Conservation (phyloP, 108 stramenopile genomes). For the Thalassiosira profunda region DNA sequence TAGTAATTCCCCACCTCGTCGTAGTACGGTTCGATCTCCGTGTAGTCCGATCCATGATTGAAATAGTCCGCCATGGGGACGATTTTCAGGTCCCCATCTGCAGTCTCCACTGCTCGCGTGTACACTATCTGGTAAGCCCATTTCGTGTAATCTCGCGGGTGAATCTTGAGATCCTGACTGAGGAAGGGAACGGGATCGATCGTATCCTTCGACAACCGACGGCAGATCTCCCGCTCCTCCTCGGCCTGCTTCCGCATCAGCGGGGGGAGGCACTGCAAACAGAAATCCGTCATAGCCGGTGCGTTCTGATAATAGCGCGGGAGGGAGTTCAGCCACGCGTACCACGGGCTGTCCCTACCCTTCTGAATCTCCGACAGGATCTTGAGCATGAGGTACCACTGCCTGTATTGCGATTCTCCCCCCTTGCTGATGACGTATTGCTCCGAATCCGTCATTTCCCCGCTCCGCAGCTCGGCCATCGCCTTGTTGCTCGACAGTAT, state of each 20-base stretch:
- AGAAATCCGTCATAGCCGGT: conserved; percentile 49
- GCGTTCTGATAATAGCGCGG: conserved; percentile 50
- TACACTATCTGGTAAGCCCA: conserved; percentile 38
- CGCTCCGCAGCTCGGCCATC: conserved; percentile 37
- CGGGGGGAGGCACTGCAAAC: conserved; percentile 37
- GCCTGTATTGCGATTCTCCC: conserved; percentile 6
- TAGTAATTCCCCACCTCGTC: conserved; percentile 45
- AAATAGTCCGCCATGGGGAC: conserved; percentile 58
- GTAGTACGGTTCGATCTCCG: conserved; percentile 41
- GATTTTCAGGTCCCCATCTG: conserved; percentile 44
- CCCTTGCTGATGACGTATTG: background rate
- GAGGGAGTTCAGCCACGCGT: conserved; percentile 53
- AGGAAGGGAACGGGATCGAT: conserved; percentile 28
- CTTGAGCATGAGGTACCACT: conserved; percentile 47
- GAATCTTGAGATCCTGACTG: conserved; percentile 9
- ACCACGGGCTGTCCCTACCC: conserved; percentile 53
- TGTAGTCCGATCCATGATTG: conserved; percentile 49
- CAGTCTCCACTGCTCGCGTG: conserved; percentile 16
- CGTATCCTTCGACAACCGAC: conserved; percentile 1
- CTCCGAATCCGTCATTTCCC: conserved; percentile 21
- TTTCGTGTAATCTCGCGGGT: conserved; percentile 13
- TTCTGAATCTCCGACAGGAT: conserved; percentile 47
- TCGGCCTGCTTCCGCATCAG: conserved; percentile 25
- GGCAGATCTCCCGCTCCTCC: conserved; percentile 25
- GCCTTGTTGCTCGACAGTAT: conserved; percentile 48